These are phyloP conservation scores for Erodium maritimum DNA, from an alignment of 345 rosid genomes.

Conservation along the genomic window DNA sequence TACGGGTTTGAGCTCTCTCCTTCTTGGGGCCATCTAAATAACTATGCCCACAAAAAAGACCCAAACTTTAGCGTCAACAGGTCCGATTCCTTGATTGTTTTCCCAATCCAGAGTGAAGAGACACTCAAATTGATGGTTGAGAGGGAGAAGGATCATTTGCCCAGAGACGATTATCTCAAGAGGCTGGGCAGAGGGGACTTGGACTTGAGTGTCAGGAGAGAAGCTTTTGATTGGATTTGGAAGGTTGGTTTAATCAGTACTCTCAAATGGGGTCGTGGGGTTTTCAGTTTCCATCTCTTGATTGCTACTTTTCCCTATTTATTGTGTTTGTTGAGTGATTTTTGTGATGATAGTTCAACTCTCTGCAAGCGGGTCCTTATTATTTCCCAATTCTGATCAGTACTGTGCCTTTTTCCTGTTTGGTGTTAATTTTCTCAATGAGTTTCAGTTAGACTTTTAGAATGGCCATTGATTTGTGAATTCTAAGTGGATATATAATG, in stretches of 20 bases:
- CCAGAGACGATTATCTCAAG: slow-evolving; percentile 34
- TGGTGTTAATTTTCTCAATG: background rate
- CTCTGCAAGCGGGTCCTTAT: slow-evolving; percentile 5
- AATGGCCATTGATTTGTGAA: background rate
- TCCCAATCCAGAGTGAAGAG: slow-evolving; percentile 45
- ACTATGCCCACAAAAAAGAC: slow-evolving; percentile 16
- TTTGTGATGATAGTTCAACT: too few species aligned
- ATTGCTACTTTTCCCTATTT: background rate
- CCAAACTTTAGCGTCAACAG: slow-evolving; percentile 25
- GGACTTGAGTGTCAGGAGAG: slow-evolving; percentile 34
- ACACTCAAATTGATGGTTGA: slow-evolving; percentile 38
- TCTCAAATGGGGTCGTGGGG: background rate
- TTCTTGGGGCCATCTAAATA: slow-evolving; percentile 18
- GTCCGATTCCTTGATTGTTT: slow-evolving; percentile 11
- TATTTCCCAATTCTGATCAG: background rate
- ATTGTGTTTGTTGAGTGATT: slow-evolving; percentile 3
- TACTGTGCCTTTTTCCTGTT: background rate
- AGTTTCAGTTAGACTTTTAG: too few species aligned
- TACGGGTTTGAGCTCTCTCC: slow-evolving; percentile 31
- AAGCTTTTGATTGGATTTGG: slow-evolving; percentile 48
- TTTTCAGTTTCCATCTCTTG: slow-evolving; percentile 13
- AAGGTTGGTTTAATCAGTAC: slow-evolving; percentile 24
- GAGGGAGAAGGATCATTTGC: slow-evolving; percentile 45
- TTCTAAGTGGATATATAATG: background rate
- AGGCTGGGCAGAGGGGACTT: slow-evolving; percentile 47